phyloP scores from a whole-genome alignment of 306 rosid genomes.

The Vigna mungo region DNA sequence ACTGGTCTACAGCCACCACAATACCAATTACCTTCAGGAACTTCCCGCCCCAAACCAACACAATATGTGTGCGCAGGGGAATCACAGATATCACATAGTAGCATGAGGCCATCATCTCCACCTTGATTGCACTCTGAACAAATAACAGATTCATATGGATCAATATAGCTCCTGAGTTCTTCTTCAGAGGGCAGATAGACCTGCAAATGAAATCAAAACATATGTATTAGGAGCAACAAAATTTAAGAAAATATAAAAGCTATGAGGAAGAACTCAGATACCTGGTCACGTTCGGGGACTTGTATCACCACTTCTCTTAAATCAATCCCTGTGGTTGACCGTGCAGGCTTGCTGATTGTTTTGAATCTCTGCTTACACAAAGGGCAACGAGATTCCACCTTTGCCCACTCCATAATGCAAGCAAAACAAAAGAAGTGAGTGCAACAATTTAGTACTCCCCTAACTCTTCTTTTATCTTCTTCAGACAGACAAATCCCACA shows the following conservation, averaged over 20 bases:
- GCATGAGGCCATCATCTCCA: slow-evolving; percentile 90
- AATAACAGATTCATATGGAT: slow-evolving; percentile 86
- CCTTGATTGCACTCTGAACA: slow-evolving; percentile 96
- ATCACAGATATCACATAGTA: slow-evolving; percentile 94
- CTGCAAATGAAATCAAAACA: slow-evolving; percentile 55
- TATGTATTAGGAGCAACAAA: slow-evolving; percentile 26
- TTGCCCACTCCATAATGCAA: slow-evolving; percentile 98
- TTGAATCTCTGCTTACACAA: slow-evolving; percentile 97
- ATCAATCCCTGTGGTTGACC: slow-evolving; percentile 66
- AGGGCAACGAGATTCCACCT: slow-evolving; percentile 98
- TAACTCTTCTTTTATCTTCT: slow-evolving; percentile 89
- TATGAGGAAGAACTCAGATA: slow-evolving; percentile 43
- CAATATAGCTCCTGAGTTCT: slow-evolving; percentile 94
- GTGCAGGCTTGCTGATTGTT: slow-evolving; percentile 80
- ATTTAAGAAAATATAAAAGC: slow-evolving; percentile 35
- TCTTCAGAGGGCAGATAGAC: slow-evolving; percentile 99
- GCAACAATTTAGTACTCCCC: slow-evolving; percentile 92
- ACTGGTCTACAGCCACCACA: slow-evolving; percentile 82
- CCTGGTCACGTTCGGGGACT: slow-evolving; percentile 99
- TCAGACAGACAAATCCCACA: slow-evolving; percentile 96
- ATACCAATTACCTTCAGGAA: slow-evolving; percentile 97
- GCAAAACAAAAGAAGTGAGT: slow-evolving; percentile 91
- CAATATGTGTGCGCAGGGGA: slow-evolving; percentile 97
- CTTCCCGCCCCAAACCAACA: slow-evolving; percentile 91
- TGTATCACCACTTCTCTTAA: slow-evolving; percentile 68